Evolutionary conservation across 768 basidiomycete genomes (phyloP).

Genomic region (Imleria badia): DNA sequence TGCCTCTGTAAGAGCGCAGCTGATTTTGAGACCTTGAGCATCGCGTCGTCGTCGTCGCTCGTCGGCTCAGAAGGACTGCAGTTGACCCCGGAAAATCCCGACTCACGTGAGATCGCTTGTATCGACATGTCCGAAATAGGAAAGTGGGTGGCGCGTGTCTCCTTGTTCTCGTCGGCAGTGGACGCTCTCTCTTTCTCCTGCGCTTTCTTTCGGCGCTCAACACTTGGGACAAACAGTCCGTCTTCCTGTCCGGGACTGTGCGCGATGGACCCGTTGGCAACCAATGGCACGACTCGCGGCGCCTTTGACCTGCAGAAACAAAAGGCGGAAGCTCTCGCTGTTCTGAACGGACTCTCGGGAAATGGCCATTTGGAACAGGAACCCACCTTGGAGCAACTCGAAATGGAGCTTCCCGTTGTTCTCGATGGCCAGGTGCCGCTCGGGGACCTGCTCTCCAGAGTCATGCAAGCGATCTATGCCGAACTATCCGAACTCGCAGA

Average conservation of each 20-base stretch:
- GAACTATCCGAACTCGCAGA: conserved; percentile 83
- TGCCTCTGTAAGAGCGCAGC: conserved; percentile 22
- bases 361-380: conserved; percentile 41
- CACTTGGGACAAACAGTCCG: background rate
- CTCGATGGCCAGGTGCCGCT: conserved; percentile 72
- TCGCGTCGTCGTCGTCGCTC: conserved; percentile 18
- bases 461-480: conserved; percentile 77
- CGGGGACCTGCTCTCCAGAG: conserved; percentile 71
- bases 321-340: conserved; percentile 30
- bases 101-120: conserved; percentile 15
- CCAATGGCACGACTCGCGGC: conserved; percentile 15
- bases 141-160: conserved; percentile 4
- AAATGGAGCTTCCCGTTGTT: conserved; percentile 72
- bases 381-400: conserved; percentile 54
- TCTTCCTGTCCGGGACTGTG: background rate
- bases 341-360: conserved; percentile 27
- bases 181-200: background rate
- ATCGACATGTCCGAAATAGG: conserved; percentile 10
- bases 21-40: conserved; percentile 31
- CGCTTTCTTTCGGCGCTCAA: background rate
- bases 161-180: conserved; percentile 16
- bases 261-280: conserved; percentile 15
- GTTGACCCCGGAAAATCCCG: conserved; percentile 20
- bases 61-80: background rate
- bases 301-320: conserved; percentile 29